These are phyloP conservation scores for Spergularia marina DNA, from an alignment of 148 eudicot species.

Conservation along the genomic window DNA sequence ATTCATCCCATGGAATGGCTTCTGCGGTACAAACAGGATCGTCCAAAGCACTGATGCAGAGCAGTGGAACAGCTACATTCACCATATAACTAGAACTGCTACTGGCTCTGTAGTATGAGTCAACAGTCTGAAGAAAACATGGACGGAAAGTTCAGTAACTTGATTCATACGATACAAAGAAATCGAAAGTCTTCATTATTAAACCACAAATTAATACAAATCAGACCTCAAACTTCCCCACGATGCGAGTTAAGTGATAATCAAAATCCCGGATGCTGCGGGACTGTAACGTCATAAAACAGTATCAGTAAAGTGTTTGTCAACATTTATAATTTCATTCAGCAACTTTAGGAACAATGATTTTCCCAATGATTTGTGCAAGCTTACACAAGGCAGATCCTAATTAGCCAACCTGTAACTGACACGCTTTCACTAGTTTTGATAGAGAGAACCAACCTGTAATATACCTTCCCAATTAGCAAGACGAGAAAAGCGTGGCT, in stretches of 20 bases:
- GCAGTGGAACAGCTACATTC: conserved; percentile 73
- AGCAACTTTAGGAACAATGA: too few species aligned
- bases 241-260: conserved; percentile 72
- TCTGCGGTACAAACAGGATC: conserved; percentile 91
- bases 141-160: conserved; percentile 23
- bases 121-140: conserved; percentile 59
- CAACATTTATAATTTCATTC: too few species aligned
- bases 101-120: conserved; percentile 77
- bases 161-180: neutral
- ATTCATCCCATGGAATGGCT: conserved; percentile 99
- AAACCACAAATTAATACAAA: too few species aligned
- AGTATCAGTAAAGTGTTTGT: neutral
- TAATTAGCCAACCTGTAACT: neutral
- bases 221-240: conserved; percentile 76
- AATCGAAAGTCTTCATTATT: too few species aligned
- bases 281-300: conserved; percentile 45
- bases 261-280: conserved; percentile 87
- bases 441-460: conserved; percentile 46
- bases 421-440: neutral
- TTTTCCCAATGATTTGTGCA: too few species aligned
- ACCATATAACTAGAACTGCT: conserved; percentile 67
- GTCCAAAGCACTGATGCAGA: conserved; percentile 92
- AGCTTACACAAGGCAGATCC: neutral
- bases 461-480: conserved; percentile 92
- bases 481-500: conserved; percentile 73